These are phyloP conservation scores for Dothistroma septosporum DNA, from an alignment of 2,329 filamentous ascomycete genomes.

Conservation along the genomic window DNA sequence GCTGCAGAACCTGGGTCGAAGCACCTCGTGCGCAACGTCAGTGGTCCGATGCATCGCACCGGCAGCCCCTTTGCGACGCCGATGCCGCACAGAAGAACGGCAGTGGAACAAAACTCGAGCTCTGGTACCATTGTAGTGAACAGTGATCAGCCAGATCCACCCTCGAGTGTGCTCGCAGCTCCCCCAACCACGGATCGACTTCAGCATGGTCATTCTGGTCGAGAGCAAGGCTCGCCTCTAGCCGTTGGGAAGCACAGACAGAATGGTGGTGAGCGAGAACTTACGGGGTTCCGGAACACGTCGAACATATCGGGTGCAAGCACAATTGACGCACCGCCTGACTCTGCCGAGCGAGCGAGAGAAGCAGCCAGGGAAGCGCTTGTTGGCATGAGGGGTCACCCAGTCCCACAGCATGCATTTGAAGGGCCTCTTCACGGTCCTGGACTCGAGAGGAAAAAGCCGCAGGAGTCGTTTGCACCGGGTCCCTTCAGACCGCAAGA, in stretches of 20 bases:
- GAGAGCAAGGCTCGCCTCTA: slow-evolving; percentile 25
- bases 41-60: slow-evolving; percentile 14
- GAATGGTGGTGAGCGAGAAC: slow-evolving; percentile 20
- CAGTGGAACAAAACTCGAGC: slow-evolving; percentile 23
- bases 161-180: slow-evolving; percentile 30
- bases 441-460: slow-evolving; percentile 15
- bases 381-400: slow-evolving; percentile 19
- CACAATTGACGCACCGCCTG: slow-evolving; percentile 32
- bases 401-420: slow-evolving; percentile 25
- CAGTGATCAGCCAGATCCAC: slow-evolving; percentile 29
- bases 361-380: slow-evolving; percentile 12
- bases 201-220: slow-evolving; percentile 9
- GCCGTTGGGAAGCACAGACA: slow-evolving; percentile 27
- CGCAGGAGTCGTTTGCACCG: slow-evolving; percentile 23
- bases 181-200: slow-evolving; percentile 28
- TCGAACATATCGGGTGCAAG: slow-evolving; percentile 38
- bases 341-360: slow-evolving; percentile 23
- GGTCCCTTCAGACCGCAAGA: slow-evolving; percentile 26
- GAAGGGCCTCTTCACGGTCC: slow-evolving; percentile 27
- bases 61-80: slow-evolving; percentile 32
- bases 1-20: slow-evolving; percentile 26
- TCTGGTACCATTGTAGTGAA: slow-evolving; percentile 25
- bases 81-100: slow-evolving; percentile 25
- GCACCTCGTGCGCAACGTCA: slow-evolving; percentile 29
- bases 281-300: slow-evolving; percentile 35